These are phyloP conservation scores for Lasiodiplodia sp. DNA, from an alignment of 2,329 filamentous ascomycete genomes.

Conservation along the genomic window DNA sequence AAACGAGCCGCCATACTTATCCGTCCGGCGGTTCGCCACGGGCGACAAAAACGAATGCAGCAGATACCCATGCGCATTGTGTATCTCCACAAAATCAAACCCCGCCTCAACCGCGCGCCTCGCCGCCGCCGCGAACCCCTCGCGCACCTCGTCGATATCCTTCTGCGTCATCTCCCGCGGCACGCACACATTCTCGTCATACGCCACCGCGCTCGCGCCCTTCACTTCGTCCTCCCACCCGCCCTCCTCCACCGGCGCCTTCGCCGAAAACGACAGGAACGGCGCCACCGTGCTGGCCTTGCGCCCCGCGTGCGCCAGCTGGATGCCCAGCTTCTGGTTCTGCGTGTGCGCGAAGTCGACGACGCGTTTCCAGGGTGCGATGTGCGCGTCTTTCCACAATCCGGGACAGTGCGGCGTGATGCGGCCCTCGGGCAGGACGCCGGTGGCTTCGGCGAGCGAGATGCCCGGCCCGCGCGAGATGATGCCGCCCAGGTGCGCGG, in stretches of 20 bases:
- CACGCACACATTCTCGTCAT: constrained; percentile 64
- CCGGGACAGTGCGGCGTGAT: constrained; percentile 83
- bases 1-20: constrained; percentile 72
- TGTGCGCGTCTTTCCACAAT: constrained; percentile 85
- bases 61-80: constrained; percentile 81
- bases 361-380: constrained; percentile 72
- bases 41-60: constrained; percentile 75
- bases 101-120: constrained; percentile 64
- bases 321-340: constrained; percentile 77
- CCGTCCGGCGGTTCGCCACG: constrained; percentile 70
- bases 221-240: constrained; percentile 64
- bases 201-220: constrained; percentile 68
- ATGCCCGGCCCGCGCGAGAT: constrained; percentile 77
- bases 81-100: constrained; percentile 80
- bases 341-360: constrained; percentile 83
- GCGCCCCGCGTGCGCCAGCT: constrained; percentile 80
- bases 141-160: constrained; percentile 72
- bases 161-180: constrained; percentile 73
- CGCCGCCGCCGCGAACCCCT: constrained; percentile 68
- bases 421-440: constrained; percentile 76
- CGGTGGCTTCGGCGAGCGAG: constrained; percentile 78
- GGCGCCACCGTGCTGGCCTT: constrained; percentile 67
- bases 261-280: constrained; percentile 65
- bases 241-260: constrained; percentile 59
- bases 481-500: constrained; percentile 82